A percentile compares a stretch with the other conserved stretches of the same genome.
Conservation (phyloP, 2,329 filamentous ascomycete species). For the Colletotrichum lindemuthianum region DNA sequence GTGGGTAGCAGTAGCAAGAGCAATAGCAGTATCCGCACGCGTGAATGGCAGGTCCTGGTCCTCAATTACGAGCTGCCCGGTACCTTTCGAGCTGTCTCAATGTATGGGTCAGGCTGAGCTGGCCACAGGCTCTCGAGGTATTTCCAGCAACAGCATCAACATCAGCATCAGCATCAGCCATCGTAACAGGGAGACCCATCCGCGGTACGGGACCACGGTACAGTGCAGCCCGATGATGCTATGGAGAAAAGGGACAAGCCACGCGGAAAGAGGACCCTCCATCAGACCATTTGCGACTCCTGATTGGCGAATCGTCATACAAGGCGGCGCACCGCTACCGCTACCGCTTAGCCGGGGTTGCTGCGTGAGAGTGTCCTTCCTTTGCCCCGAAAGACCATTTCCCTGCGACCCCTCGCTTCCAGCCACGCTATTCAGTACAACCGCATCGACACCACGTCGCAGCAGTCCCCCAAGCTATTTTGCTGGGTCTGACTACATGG, state of each 20-base stretch:
- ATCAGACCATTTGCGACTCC: slow-evolving; percentile 5
- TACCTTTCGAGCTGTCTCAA: no score
- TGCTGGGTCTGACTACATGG: not conserved
- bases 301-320: slow-evolving; percentile 19
- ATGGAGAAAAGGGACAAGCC: slow-evolving; percentile 33
- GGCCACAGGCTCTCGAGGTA: no score
- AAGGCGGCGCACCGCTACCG: slow-evolving; percentile 13
- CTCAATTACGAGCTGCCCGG: no score
- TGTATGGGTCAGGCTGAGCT: no score
- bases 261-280: slow-evolving; percentile 26
- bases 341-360: slow-evolving; percentile 36
- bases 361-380: slow-evolving; percentile 26
- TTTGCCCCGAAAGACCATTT: slow-evolving; percentile 35
- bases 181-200: slow-evolving; percentile 12
- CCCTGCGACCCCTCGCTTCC: slow-evolving; percentile 30
- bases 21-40: no score
- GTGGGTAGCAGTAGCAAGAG: not conserved
- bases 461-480: not conserved
- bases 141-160: no score
- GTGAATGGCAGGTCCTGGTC: no score
- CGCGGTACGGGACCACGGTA: slow-evolving; percentile 27
- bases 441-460: slow-evolving; percentile 2
- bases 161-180: not conserved
- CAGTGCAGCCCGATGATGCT: slow-evolving; percentile 32
- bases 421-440: slow-evolving; percentile 9